Evolutionary conservation across 1,139 yeast species (phyloP), one percentile per base, ranked within the genome.

Genomic region (Diutina ranongensis): DNA sequence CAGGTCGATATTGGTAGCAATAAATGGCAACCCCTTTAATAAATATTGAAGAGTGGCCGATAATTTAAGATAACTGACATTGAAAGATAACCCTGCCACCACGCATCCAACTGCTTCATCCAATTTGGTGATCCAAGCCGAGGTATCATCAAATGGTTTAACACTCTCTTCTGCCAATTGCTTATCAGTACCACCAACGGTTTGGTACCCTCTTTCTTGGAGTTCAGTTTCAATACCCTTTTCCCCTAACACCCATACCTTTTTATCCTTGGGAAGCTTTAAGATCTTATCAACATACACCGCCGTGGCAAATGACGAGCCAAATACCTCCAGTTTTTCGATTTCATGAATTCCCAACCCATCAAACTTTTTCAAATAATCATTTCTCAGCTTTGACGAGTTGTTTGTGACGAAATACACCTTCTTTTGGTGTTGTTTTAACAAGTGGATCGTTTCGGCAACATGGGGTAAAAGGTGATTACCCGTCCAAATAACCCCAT

Each of bases 1-100:
- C 1, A 95, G 83, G 60, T 92, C 98, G 44, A 84, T 83, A 60
- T 92, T 92, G n/a, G 98, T 92, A 27, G 97, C 97, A 52, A 94
- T 71, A 60, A 88, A 92, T 35, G 83, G 76, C 4, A 87, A 71
- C 52, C 74, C 75, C 48, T 68, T 64, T 47, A 70, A 55, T 46
- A 92, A 68, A 56, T 92, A 89, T 56, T 86, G 88, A 67, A 89
- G 71, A 3, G 97, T 86, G 32, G 80, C 69, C 2, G 95, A 83
- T 46, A 88, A 66, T 62, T 87, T 84, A 57, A 83, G 78, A 60
- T 92, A 92, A 62, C 85, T 88, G 52, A 89, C 61, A 45, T 76
- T 75, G 25, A 80, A 67, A 51, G 88, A 89, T 49, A 92, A 69
- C 2, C 98, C 98, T 22, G 89, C 89, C 46, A 89, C 78, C 21